Percentiles rank a stretch among this genome's conserved stretches.
phyloP scores from a whole-genome alignment of 129 eudicot genomes.

The Deinandra increscens region DNA sequence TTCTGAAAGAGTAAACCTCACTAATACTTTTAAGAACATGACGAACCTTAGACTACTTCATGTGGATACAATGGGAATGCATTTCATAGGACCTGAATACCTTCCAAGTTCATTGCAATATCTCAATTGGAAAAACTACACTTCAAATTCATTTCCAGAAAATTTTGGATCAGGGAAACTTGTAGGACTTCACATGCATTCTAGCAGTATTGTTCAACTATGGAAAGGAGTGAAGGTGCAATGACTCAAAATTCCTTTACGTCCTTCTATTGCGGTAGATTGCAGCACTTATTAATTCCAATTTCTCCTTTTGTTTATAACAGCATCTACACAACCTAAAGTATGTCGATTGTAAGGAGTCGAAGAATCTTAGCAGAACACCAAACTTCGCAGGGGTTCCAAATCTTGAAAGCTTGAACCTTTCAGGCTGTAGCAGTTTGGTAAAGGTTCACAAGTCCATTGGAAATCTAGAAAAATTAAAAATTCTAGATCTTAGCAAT shows the following conservation, averaged over 20 bases:
- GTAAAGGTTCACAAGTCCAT: slow-evolving; percentile 20
- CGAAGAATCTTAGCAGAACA: slow-evolving; percentile 18
- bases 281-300: background rate
- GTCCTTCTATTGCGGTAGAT: background rate
- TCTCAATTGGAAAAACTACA: slow-evolving; percentile 25
- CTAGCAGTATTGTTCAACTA: slow-evolving; percentile 19
- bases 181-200: slow-evolving; percentile 23
- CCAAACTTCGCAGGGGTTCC: slow-evolving; percentile 29
- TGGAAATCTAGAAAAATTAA: slow-evolving; percentile 17
- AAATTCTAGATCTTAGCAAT: slow-evolving; percentile 1
- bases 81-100: slow-evolving; percentile 3
- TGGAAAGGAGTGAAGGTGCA: slow-evolving; percentile 33
- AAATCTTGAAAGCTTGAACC: slow-evolving; percentile 23
- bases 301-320: background rate
- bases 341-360: slow-evolving; percentile 12
- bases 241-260: background rate
- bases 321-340: slow-evolving; percentile 26
- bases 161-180: slow-evolving; percentile 22
- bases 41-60: slow-evolving; percentile 25
- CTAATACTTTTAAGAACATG: slow-evolving; percentile 21
- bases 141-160: slow-evolving; percentile 18
- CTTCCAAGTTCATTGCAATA: slow-evolving; percentile 24
- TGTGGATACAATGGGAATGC: slow-evolving; percentile 9
- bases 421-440: slow-evolving; percentile 27
- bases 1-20: background rate